These are phyloP conservation scores for Ophryocystis elektroscirrha DNA, from an alignment of 169 alveolate genomes.

Conservation along the genomic window DNA sequence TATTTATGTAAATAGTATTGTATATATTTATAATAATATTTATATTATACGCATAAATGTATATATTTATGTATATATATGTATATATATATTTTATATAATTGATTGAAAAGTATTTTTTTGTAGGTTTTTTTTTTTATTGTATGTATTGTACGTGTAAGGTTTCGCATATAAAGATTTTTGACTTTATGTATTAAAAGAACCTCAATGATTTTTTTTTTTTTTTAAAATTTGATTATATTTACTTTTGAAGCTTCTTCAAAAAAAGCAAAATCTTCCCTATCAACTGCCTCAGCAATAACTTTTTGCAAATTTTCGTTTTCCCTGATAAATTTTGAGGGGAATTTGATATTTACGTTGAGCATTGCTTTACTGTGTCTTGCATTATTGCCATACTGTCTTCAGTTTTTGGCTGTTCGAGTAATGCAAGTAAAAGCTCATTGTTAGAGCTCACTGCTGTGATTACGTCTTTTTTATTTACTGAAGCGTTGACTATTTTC, in stretches of 20 bases:
- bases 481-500: too few species aligned
- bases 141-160: constrained; percentile 1
- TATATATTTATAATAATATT: constrained; percentile 1
- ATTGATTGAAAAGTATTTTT: not conserved
- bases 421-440: too few species aligned
- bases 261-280: constrained; percentile 1
- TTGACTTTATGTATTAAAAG: not conserved
- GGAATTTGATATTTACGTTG: constrained; percentile 1
- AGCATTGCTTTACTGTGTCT: not conserved
- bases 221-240: not conserved
- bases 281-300: not conserved
- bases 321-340: too few species aligned
- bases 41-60: not conserved
- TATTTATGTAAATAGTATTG: not conserved
- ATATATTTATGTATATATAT: not conserved
- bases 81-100: not conserved
- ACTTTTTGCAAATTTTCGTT: too few species aligned
- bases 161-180: not conserved
- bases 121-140: not conserved
- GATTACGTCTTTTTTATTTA: too few species aligned
- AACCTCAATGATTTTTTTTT: not conserved
- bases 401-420: too few species aligned
- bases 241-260: constrained; percentile 7
- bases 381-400: too few species aligned
- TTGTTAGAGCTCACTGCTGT: too few species aligned